A percentile compares a stretch with the other conserved stretches of the same genome.
Conservation (phyloP, 495 filamentous ascomycete genomes). For the Penicillium parvum region DNA sequence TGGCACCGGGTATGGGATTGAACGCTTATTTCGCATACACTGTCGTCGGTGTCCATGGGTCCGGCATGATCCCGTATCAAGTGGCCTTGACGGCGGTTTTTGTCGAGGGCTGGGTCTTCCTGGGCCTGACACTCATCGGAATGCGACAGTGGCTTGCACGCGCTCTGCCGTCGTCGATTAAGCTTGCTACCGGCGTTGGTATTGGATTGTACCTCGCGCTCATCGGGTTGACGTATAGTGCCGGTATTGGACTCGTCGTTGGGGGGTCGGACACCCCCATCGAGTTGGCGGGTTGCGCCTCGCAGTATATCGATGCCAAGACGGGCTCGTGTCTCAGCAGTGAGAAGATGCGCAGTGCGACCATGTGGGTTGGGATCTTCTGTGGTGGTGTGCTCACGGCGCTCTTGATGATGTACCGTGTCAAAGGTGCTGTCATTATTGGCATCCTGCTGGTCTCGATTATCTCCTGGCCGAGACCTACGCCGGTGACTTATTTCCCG, state of each 20-base stretch:
- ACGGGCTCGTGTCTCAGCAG: conserved; percentile 47
- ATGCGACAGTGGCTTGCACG: conserved; percentile 81
- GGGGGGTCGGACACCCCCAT: conserved; percentile 56
- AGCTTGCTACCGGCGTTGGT: conserved; percentile 76
- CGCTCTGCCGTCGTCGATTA: conserved; percentile 71
- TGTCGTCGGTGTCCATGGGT: conserved; percentile 70
- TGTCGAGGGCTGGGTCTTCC: conserved; percentile 73
- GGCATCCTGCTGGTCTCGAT: conserved; percentile 78
- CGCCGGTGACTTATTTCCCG: conserved; percentile 72
- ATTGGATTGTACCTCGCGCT: conserved; percentile 78
- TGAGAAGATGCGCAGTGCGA: conserved; percentile 69
- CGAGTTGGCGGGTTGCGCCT: conserved; percentile 63
- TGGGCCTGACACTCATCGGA: conserved; percentile 63
- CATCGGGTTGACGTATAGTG: conserved; percentile 73
- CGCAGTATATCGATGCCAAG: conserved; percentile 24
- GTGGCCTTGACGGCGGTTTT: conserved; percentile 78
- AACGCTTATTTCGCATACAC: conserved; percentile 84
- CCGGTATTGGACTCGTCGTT: conserved; percentile 70
- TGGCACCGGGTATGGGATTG: conserved; percentile 79
- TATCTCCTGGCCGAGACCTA: conserved; percentile 75
- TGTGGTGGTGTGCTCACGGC: conserved; percentile 72
- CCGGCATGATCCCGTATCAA: conserved; percentile 60
- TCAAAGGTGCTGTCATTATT: conserved; percentile 76
- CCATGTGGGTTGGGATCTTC: conserved; percentile 82
- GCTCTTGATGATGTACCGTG: conserved; percentile 73